A percentile compares a stretch with the other conserved stretches of the same genome.
Conservation (phyloP, 2,329 filamentous ascomycete genomes). For the Paraphaeosphaeria sporulosa region DNA sequence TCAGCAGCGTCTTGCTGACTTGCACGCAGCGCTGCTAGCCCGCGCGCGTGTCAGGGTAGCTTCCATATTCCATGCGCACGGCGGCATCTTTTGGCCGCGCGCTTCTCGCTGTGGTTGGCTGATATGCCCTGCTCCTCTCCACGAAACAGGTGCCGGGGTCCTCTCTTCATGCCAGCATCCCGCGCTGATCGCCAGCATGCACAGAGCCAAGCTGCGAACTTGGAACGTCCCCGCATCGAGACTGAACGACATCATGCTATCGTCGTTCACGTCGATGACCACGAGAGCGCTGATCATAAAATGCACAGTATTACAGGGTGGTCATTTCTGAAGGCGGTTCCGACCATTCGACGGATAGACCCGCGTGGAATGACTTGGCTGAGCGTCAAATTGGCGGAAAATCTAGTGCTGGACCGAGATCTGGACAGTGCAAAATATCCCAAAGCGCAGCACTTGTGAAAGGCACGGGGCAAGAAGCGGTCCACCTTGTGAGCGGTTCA, state of each 20-base stretch:
- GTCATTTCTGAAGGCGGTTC: not conserved
- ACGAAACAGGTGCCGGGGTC: slow-evolving; percentile 7
- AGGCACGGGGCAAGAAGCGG: not conserved
- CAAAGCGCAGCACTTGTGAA: not conserved
- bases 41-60: not conserved
- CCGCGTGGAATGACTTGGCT: not conserved
- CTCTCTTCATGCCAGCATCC: slow-evolving; percentile 1
- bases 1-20: no score
- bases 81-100: no score
- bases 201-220: not conserved
- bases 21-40: not conserved
- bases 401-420: not conserved
- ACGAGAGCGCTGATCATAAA: not conserved
- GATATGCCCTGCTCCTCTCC: not conserved
- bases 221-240: not conserved
- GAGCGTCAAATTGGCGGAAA: not conserved
- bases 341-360: not conserved
- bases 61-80: not conserved
- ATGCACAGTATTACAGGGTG: not conserved
- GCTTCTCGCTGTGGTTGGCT: slow-evolving; percentile 1
- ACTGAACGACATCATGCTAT: not conserved
- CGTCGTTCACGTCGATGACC: not conserved
- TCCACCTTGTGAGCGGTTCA: not conserved
- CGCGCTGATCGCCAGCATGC: not conserved
- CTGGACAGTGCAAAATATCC: not conserved